Evolutionary conservation across 768 basidiomycete genomes (phyloP).

Genomic region (Trametes punicea): DNA sequence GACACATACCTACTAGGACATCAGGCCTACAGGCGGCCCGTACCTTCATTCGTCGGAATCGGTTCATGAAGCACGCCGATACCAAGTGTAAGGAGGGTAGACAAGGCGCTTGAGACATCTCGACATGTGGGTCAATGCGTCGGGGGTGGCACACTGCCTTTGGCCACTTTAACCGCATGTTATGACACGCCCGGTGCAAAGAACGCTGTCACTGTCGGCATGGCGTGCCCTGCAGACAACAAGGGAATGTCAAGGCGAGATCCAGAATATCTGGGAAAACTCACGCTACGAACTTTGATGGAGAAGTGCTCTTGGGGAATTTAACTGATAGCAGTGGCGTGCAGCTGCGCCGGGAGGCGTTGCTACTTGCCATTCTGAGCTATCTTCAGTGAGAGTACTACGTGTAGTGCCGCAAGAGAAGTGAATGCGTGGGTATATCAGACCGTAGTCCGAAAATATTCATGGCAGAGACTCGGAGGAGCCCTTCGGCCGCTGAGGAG

Average conservation of each 20-base stretch:
- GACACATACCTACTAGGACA: too few relatives aligned
- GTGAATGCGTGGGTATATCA: not conserved
- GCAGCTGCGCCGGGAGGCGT: not conserved
- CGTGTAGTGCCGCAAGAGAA: not conserved
- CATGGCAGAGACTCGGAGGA: too few relatives aligned
- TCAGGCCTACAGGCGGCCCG: not conserved
- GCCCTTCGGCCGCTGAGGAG: not conserved
- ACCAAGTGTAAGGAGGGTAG: not conserved
- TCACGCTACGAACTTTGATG: too few relatives aligned
- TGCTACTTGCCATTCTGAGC: not conserved
- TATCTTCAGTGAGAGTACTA: not conserved
- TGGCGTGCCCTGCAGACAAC: not conserved
- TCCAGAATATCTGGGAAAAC: too few relatives aligned
- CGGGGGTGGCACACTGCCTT: slow-evolving; percentile 7
- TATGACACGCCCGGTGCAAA: slow-evolving; percentile 6
- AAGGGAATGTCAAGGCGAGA: too few relatives aligned
- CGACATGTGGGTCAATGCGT: slow-evolving; percentile 1
- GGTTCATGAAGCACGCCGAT: slow-evolving; percentile 19
- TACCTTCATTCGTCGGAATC: not conserved
- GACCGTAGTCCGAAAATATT: not conserved
- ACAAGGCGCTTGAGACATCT: not conserved
- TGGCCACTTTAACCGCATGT: slow-evolving; percentile 10
- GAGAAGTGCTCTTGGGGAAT: too few relatives aligned
- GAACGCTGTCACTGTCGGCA: not conserved
- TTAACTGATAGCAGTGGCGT: not conserved